These are phyloP conservation scores for Thermochaetoides dissita DNA, from an alignment of 2,329 filamentous ascomycete genomes.

Conservation along the genomic window DNA sequence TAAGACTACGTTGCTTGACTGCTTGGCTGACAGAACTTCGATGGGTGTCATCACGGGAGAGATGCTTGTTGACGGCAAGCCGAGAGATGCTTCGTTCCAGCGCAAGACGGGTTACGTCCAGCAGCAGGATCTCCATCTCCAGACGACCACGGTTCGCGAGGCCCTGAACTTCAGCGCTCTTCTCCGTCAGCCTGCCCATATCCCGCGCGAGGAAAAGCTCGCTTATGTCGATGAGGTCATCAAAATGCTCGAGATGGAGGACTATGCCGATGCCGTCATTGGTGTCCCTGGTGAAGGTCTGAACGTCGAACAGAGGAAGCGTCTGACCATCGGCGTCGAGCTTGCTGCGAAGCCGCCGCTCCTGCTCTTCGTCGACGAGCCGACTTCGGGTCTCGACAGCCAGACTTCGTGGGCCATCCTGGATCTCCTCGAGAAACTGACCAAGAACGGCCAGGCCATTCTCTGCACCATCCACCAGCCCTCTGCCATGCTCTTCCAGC, in stretches of 20 bases:
- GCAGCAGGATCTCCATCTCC: constrained; percentile 79
- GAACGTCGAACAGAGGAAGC: constrained; percentile 57
- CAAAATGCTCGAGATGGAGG: constrained; percentile 76
- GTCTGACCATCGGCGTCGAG: constrained; percentile 91
- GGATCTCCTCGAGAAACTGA: constrained; percentile 75
- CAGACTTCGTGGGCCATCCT: constrained; percentile 91
- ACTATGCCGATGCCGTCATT: constrained; percentile 80
- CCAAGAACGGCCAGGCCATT: constrained; percentile 78
- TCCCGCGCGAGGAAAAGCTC: constrained; percentile 63
- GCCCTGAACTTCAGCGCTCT: constrained; percentile 75
- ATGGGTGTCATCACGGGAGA: constrained; percentile 82
- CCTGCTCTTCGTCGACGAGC: constrained; percentile 85
- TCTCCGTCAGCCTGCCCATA: constrained; percentile 65
- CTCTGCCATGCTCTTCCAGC: constrained; percentile 88
- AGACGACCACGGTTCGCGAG: constrained; percentile 76
- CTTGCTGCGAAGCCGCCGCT: constrained; percentile 82
- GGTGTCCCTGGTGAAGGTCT: constrained; percentile 81
- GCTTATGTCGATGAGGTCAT: constrained; percentile 86
- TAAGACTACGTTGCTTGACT: constrained; percentile 82
- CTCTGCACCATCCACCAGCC: constrained; percentile 97
- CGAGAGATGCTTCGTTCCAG: constrained; percentile 70
- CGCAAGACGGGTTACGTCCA: constrained; percentile 86
- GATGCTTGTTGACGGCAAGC: constrained; percentile 54
- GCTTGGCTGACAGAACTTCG: constrained; percentile 69
- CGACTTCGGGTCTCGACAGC: constrained; percentile 83